Base-by-base conservation (phyloP, 2,329 filamentous ascomycete genomes). In the Neurospora sp. region DNA sequence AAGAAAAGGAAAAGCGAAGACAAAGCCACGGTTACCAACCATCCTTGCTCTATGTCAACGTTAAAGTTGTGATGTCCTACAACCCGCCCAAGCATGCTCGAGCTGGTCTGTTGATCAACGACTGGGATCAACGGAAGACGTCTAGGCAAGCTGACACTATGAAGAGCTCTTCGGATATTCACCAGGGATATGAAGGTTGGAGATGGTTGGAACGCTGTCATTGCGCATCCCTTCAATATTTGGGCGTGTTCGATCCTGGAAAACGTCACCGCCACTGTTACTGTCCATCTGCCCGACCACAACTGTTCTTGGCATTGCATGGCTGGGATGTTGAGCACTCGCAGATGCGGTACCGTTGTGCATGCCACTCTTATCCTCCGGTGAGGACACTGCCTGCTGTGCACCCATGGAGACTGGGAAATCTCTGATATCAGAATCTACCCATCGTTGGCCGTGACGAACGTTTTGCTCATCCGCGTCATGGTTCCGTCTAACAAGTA, bases 161-260 rank as follows among this genome's bases (percentile, higher is more conserved):
- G 23, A 43, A 33, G 46, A 68, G 2, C 66, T 66, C 72, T 79
- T 83, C 8, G 88, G 88, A 76, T 85, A 93, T 74, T 89, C 84
- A 11, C 91, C 91, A 3, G 91, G 91, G 19, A 93, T 85, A 76
- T 91, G 89, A 67, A 92, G 79, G 75, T 89, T 85, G 69, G 88
- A 88, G 65, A 91, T 86, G 37, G 85, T 87, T 12, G 84, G 82
- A 6, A 83, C 81, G 73, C 85, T 83, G 66, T 83, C 80, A 15
- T 78, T 80, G 67, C 82, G 80, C 75, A 46, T 65, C 12, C 52
- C 52, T 62, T 36, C 52, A 8, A 62, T 62, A 62, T 17, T 62
- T 17, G 28, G 52, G 52, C 52, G 52, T 62, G 28, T 62, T 62
- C 28, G 52, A 62, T 62, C 28, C 52, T 62, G 52, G 28, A 62